These are phyloP conservation scores for Discostella stelligera DNA, from an alignment of 352 stramenopile species.

Conservation along the genomic window DNA sequence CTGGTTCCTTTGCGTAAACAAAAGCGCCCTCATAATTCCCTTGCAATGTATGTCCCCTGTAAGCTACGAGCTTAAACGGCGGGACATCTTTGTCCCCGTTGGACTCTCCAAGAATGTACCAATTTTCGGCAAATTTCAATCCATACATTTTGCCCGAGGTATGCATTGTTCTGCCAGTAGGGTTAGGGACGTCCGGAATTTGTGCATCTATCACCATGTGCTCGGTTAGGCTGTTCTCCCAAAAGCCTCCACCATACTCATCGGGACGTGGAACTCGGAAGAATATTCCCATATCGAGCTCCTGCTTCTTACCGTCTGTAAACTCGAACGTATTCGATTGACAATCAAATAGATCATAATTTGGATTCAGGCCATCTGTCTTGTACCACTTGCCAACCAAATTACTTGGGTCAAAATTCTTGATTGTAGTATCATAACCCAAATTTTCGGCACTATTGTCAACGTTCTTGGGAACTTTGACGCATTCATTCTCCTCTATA, in stretches of 20 bases:
- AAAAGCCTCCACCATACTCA: constrained; percentile 69
- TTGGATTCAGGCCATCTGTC: constrained; percentile 77
- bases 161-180: constrained; percentile 69
- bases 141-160: constrained; percentile 83
- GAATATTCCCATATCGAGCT: constrained; percentile 79
- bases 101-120: constrained; percentile 79
- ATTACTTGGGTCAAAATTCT: constrained; percentile 67
- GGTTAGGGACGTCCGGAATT: constrained; percentile 24
- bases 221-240: constrained; percentile 76
- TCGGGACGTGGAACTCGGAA: constrained; percentile 70
- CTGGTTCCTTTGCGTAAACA: constrained; percentile 73
- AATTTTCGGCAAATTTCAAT: constrained; percentile 80
- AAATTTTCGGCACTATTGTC: constrained; percentile 76
- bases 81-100: constrained; percentile 66
- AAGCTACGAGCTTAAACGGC: constrained; percentile 77
- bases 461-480: constrained; percentile 79
- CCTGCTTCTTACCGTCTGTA: constrained; percentile 39
- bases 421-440: constrained; percentile 57
- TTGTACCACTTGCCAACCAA: constrained; percentile 81
- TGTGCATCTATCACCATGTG: constrained; percentile 76
- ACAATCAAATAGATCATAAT: constrained; percentile 83
- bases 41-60: constrained; percentile 82
- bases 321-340: constrained; percentile 79
- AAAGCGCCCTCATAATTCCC: constrained; percentile 83
- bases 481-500: constrained; percentile 83